Conservation (phyloP, 768 basidiomycete species). For the Roridomyces roridus region DNA sequence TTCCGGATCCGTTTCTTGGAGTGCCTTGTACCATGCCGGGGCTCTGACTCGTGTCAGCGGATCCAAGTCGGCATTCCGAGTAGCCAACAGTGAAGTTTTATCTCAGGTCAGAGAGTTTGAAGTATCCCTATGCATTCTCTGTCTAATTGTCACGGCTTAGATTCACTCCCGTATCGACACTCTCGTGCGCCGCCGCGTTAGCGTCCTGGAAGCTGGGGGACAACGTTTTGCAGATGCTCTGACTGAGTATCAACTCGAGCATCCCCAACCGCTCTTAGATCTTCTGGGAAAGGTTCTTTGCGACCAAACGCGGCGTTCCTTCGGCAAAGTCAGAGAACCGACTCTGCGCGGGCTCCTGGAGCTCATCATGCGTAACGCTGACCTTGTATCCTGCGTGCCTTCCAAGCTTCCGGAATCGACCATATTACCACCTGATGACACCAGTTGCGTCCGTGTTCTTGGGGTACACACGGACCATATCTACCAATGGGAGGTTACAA, state of each 20-base stretch:
- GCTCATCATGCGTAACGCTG: conserved; percentile 6
- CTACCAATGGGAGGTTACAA: neutral
- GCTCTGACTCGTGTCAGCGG: neutral
- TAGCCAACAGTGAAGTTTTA: too few species aligned
- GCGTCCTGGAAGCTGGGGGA: too few species aligned
- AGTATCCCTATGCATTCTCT: neutral
- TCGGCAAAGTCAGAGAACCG: neutral
- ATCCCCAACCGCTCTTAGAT: neutral
- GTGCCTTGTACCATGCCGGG: too few species aligned
- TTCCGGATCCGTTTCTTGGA: too few species aligned
- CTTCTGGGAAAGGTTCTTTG: neutral
- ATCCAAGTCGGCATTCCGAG: neutral
- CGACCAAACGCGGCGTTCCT: neutral
- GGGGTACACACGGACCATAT: neutral
- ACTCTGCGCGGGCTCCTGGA: conserved; percentile 10
- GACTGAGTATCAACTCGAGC: neutral
- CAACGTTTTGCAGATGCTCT: neutral
- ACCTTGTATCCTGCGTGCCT: neutral
- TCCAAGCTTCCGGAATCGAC: neutral
- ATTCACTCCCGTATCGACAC: neutral
- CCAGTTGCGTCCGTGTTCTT: neutral
- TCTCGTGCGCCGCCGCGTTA: too few species aligned
- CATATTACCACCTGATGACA: neutral
- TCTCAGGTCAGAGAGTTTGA: neutral
- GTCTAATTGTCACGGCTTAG: neutral